These are phyloP conservation scores for Glycine tomentella DNA, from an alignment of 306 rosid species.

Conservation along the genomic window DNA sequence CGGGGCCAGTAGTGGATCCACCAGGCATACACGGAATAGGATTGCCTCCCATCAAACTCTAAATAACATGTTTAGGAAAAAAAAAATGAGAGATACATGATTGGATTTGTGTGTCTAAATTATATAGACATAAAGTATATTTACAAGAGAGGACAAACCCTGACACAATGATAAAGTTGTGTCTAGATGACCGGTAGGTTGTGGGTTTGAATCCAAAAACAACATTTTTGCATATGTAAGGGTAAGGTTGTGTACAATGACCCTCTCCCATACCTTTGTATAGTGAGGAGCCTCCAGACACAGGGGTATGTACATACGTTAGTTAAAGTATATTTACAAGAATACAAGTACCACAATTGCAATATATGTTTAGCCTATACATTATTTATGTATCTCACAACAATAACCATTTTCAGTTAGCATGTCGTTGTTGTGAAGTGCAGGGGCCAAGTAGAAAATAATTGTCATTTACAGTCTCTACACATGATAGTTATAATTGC, in stretches of 20 bases:
- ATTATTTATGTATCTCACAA: not conserved
- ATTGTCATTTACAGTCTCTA: not conserved
- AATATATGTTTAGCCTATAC: not conserved
- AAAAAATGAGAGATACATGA: not conserved
- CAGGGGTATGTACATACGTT: too few relatives aligned
- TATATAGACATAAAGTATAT: not conserved
- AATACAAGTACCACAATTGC: not conserved
- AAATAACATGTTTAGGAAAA: not conserved
- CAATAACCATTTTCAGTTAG: not conserved
- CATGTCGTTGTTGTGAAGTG: constrained; percentile 20
- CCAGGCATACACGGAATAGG: not conserved
- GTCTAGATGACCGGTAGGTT: too few relatives aligned
- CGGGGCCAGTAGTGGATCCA: not conserved
- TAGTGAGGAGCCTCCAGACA: too few relatives aligned
- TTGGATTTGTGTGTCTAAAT: not conserved
- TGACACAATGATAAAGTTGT: too few relatives aligned
- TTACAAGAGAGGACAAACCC: not conserved
- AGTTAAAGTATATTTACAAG: too few relatives aligned
- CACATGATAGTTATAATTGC: not conserved
- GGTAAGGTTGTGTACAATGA: too few relatives aligned
- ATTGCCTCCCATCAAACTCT: not conserved
- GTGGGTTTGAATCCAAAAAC: too few relatives aligned
- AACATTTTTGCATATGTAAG: too few relatives aligned
- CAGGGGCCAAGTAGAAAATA: not conserved
- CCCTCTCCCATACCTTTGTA: too few relatives aligned